phyloP scores from a whole-genome alignment of 2,329 filamentous ascomycete species.

The Sarocladiaceae sp. region DNA sequence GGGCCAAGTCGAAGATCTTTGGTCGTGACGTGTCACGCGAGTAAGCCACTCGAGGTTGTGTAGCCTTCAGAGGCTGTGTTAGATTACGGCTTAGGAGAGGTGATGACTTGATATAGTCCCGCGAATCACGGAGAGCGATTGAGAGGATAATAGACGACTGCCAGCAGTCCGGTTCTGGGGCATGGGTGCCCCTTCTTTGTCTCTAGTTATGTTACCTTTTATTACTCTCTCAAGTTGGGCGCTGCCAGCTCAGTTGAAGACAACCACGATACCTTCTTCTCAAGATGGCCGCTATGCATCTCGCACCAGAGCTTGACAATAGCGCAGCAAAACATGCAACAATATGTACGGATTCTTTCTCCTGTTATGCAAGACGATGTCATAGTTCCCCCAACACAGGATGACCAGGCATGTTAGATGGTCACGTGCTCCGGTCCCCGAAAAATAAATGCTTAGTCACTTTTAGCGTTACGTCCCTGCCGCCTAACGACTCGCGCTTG shows the following conservation, averaged over 20 bases:
- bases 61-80: background rate
- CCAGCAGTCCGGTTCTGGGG: conserved; percentile 4
- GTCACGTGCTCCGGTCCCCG: conserved; percentile 1
- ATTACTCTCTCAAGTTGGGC: background rate
- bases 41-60: conserved; percentile 35
- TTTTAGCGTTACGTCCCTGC: conserved; percentile 3
- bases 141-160: conserved; percentile 7
- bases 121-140: too few species aligned
- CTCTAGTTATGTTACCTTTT: background rate
- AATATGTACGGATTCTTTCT: too few species aligned
- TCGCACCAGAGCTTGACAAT: background rate
- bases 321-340: too few species aligned
- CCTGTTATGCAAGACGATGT: too few species aligned
- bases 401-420: too few species aligned
- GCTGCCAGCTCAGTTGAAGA: background rate
- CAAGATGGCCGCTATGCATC: background rate
- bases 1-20: conserved; percentile 95
- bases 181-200: background rate
- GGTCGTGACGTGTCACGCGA: conserved; percentile 90
- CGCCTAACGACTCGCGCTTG: conserved; percentile 1
- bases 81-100: too few species aligned
- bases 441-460: too few species aligned
- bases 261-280: conserved; percentile 4
- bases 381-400: too few species aligned
- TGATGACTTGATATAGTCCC: too few species aligned